Base-by-base conservation (phyloP, 495 filamentous ascomycete genomes). In the Aspergillus indologenus region DNA sequence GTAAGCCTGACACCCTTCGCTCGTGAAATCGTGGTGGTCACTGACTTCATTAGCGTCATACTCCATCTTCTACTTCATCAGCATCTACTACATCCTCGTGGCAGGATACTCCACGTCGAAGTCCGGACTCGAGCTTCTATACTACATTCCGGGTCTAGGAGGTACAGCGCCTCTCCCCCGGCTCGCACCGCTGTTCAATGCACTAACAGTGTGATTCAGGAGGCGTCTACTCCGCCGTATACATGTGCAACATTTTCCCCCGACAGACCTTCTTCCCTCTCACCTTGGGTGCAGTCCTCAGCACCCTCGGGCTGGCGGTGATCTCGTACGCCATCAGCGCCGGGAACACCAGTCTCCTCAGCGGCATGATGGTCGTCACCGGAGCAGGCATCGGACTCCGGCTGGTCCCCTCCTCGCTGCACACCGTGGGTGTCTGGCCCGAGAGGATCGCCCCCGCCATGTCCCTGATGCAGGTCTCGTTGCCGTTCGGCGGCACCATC, bases 61-160 rank as follows among this genome's bases (percentile, higher is more conserved):
- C 61, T 72, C 75, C 14, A 76, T 85, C 24, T 81, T 85, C 65
- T 87, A 87, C 65, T 87, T 84, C 60, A 78, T 85, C 62, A 77
- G 78, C 31, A 67, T 85, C 12, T 87, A 85, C 67, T 86, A 85
- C 63, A 71, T 78, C 2, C 62, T 85, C 9, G 83, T 84, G 1
- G 66, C 79, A 63, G 72, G 69, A 22, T 76, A 77, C 47, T 56
- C 55, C 14, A 65, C 83, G 11, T 72, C 74, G 18, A 63, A 74
- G 19, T 78, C 84, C 0, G 85, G 83, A 11, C 60, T 79, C 0
- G 68, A 80, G 45, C 64, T 87, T 20, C 61, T 86, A 0, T 85
- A 73, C 60, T 78, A 75, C 45, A 68, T 76, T 14, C 77, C 77
- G 3, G 77, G 77, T 19, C 47, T 78, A 17, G 77, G 69, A 60